Percentiles rank a stretch among this genome's conserved stretches.
Evolutionary conservation across 768 basidiomycete genomes (phyloP).

Genomic region (Leucosporidium creatinivorum): DNA sequence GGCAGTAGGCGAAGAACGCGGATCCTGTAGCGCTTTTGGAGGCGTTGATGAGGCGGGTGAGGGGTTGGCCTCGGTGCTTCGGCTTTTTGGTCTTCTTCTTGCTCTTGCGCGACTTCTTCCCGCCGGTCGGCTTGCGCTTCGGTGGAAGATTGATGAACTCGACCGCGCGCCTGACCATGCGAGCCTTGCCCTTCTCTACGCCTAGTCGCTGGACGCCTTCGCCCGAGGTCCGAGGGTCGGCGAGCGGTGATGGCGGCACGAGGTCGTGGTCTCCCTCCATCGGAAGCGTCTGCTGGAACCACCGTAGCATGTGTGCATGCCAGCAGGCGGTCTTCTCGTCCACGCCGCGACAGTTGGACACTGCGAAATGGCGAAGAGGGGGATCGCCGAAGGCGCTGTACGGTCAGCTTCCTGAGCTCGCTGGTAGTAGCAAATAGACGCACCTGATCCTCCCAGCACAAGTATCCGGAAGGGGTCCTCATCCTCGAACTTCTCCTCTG

Average conservation of each 20-base stretch:
- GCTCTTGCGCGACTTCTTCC: constrained; percentile 9
- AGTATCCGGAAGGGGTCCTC: constrained; percentile 31
- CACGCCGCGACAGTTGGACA: constrained; percentile 31
- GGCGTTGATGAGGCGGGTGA: constrained; percentile 90
- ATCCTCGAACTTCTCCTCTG: not conserved
- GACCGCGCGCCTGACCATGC: not conserved
- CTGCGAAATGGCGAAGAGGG: not conserved
- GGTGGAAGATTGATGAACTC: not conserved
- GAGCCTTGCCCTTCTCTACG: not conserved
- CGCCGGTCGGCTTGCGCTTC: not conserved
- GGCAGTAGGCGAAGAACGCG: constrained; percentile 89
- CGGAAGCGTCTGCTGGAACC: constrained; percentile 24
- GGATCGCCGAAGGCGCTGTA: too few species aligned
- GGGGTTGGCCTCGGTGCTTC: constrained; percentile 47
- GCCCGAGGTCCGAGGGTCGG: not conserved
- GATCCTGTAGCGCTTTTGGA: constrained; percentile 84
- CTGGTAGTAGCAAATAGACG: not conserved
- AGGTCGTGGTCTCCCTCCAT: constrained; percentile 27
- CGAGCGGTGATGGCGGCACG: constrained; percentile 4
- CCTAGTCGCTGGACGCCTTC: too few species aligned
- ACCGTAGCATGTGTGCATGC: constrained; percentile 17
- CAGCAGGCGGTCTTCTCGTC: constrained; percentile 26
- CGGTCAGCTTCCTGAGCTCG: not conserved
- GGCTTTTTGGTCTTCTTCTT: constrained; percentile 7
- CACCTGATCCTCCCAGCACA: constrained; percentile 29